Base-by-base conservation (phyloP, 1,284 basidiomycete species). In the Sporisorium scitamineum region DNA sequence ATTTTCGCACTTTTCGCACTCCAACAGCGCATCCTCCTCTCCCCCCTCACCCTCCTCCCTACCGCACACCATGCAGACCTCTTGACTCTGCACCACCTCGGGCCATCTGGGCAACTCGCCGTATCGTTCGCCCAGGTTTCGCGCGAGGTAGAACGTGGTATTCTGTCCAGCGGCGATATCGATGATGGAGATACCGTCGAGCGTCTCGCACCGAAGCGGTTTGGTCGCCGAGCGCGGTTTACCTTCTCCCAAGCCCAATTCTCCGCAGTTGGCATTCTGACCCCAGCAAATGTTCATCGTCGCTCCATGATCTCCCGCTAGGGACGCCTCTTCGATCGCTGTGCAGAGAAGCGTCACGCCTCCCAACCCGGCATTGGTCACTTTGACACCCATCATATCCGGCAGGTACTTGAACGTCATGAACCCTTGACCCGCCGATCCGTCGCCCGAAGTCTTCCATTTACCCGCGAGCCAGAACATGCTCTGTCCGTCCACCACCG, bases 371-470 rank as follows among this genome's bases (percentile, higher is more conserved):
- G 90, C 91, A 16, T 89, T 87, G 37, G 45, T 62, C 20, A 81
- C 68, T 27, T 82, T 80, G 62, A 76, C 64, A 8, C 82, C 84
- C 74, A 80, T 81, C 52, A 85, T 58, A 24, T 82, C 80, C 8
- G 70, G 76, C 11, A 84, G 70, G 24, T 84, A 84, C 48, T 81
- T 66, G 51, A 78, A 78, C 48, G 59, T 59, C 61, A 55, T 65
- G 56, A 68, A 78, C 4, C 76, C 82, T 53, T 82, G 75, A 13
- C 70, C 78, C 29, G 71, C 24, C 54, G 87, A 79, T 89, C 94
- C 95, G 85, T 96, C 94, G 16, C 95, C 95, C 1, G 92, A 93
- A 65, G 91, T 92, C 86, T 96, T 97, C 93, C 93, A 97, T 52
- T 94, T 86, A 13, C 82, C 83, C 42, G 86, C 84, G 48, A 87